phyloP scores from a whole-genome alignment of 805 yeast species.

The Zygosaccharomyces bailii region DNA sequence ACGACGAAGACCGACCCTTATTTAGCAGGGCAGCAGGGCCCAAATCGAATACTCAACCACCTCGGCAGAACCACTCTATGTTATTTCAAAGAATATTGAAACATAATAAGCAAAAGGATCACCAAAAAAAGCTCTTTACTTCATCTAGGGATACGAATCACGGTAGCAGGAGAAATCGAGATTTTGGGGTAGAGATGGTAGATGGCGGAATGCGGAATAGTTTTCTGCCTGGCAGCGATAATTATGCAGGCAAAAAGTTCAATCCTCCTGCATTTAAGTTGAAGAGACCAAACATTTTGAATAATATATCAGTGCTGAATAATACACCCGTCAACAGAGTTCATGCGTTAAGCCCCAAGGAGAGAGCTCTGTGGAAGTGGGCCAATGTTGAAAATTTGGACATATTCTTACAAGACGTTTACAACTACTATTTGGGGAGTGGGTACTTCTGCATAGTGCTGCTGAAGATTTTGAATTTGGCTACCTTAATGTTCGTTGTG shows the following conservation, averaged over 20 bases:
- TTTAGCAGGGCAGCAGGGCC: slow-evolving; percentile 7
- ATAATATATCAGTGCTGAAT: slow-evolving; percentile 26
- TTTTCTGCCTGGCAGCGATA: slow-evolving; percentile 8
- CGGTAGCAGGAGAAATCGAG: slow-evolving; percentile 1
- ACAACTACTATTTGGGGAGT: slow-evolving; percentile 77
- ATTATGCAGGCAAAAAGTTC: slow-evolving; percentile 1
- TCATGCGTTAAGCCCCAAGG: slow-evolving; percentile 55
- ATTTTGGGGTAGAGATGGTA: slow-evolving; percentile 10
- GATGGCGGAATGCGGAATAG: slow-evolving; percentile 11
- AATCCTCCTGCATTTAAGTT: slow-evolving; percentile 7
- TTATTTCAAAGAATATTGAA: slow-evolving; percentile 18
- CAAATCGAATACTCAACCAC: background rate
- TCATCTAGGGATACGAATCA: slow-evolving; percentile 13
- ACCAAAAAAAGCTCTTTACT: slow-evolving; percentile 15
- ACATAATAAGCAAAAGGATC: slow-evolving; percentile 12
- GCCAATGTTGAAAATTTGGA: slow-evolving; percentile 93
- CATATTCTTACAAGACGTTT: slow-evolving; percentile 75
- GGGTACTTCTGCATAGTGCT: slow-evolving; percentile 80
- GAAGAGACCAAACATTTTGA: slow-evolving; percentile 26
- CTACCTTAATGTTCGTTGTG: slow-evolving; percentile 76
- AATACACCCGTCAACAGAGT: slow-evolving; percentile 30
- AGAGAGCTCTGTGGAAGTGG: slow-evolving; percentile 92
- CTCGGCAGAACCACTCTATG: slow-evolving; percentile 12
- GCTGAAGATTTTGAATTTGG: slow-evolving; percentile 59
- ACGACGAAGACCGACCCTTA: slow-evolving; percentile 23